A percentile compares a stretch with the other conserved stretches of the same genome.
Conservation (phyloP, 2,329 filamentous ascomycete genomes). For the Lasiodiplodia theobromae region DNA sequence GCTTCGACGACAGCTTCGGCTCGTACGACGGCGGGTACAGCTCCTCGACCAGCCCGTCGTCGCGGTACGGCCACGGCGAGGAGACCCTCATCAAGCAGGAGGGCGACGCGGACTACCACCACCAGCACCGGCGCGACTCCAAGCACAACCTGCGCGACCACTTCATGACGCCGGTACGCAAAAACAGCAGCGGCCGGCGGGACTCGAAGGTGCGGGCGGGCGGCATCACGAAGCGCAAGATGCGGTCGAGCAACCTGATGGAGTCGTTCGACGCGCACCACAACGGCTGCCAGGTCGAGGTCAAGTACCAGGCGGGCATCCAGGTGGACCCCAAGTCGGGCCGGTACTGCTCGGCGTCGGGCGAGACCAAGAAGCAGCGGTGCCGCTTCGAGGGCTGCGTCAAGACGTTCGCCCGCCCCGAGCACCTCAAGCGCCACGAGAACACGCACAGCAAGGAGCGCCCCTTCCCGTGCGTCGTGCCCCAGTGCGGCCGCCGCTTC, state of each 20-base stretch:
- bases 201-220: constrained; percentile 22
- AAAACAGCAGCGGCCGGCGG: constrained; percentile 18
- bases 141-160: constrained; percentile 35
- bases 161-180: constrained; percentile 32
- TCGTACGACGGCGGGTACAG: constrained; percentile 29
- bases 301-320: constrained; percentile 32
- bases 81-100: constrained; percentile 35
- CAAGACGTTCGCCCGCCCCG: constrained; percentile 38
- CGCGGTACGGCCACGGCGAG: constrained; percentile 34
- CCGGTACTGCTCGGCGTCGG: constrained; percentile 20
- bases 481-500: constrained; percentile 39
- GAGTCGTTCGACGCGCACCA: constrained; percentile 27
- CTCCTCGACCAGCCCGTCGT: constrained; percentile 32
- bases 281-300: constrained; percentile 26
- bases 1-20: constrained; percentile 29
- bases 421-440: constrained; percentile 43
- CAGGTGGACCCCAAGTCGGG: constrained; percentile 30
- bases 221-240: constrained; percentile 25
- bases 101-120: constrained; percentile 35
- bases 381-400: constrained; percentile 30
- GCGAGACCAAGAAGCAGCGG: constrained; percentile 31
- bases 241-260: constrained; percentile 24
- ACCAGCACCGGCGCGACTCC: constrained; percentile 29
- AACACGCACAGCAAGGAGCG: constrained; percentile 37
- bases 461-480: constrained; percentile 36